Evolutionary conservation across 306 rosid genomes (phyloP).

Genomic region (Ammopiptanthus mongolicus): DNA sequence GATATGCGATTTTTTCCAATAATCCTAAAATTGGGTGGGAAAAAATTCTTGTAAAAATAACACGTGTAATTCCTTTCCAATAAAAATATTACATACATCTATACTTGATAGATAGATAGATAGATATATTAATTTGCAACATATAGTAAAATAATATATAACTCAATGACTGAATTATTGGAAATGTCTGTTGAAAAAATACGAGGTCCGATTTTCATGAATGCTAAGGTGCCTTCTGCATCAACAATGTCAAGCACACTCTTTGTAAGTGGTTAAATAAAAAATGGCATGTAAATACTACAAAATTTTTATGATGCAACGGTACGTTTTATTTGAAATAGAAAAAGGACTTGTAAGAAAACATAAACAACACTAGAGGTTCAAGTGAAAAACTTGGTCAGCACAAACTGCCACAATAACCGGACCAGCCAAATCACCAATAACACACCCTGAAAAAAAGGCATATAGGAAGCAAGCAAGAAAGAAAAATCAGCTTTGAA

Average conservation of each 20-base stretch:
- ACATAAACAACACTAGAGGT: conserved; percentile 29
- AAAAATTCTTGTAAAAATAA: too few species aligned
- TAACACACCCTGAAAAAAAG: conserved; percentile 54
- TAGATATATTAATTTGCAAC: not conserved
- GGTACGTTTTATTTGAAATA: conserved; percentile 8
- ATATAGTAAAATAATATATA: not conserved
- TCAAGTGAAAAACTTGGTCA: conserved; percentile 30
- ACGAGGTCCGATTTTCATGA: not conserved
- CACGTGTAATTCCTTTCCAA: too few species aligned
- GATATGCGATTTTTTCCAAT: too few species aligned
- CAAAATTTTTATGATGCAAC: not conserved
- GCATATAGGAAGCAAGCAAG: not conserved
- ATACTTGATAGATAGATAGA: too few species aligned
- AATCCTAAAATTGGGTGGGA: too few species aligned
- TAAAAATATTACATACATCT: too few species aligned
- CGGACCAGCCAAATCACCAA: conserved; percentile 85
- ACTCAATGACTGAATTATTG: not conserved
- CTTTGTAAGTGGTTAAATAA: not conserved
- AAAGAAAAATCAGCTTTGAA: not conserved
- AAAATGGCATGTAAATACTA: not conserved
- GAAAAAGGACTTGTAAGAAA: conserved; percentile 13
- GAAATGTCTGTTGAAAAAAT: not conserved
- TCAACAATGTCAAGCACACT: not conserved
- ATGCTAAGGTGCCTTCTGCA: not conserved
- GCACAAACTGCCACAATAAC: conserved; percentile 41